Percentiles rank a stretch among this genome's conserved stretches.
Evolutionary conservation across 1,284 basidiomycete species (phyloP).

Genomic region (Inonotus obliquus): DNA sequence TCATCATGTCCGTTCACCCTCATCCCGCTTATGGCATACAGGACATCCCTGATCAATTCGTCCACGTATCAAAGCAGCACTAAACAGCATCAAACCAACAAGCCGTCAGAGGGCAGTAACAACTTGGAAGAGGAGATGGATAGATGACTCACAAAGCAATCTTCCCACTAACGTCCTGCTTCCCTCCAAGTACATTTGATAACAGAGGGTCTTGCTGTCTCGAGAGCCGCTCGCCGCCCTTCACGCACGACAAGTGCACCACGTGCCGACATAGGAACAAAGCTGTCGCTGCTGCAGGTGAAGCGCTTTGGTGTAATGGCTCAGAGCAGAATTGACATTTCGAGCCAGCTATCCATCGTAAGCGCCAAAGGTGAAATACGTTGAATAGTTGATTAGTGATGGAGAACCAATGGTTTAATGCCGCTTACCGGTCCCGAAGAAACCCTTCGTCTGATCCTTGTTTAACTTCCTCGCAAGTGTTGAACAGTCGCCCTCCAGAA

Average conservation of each 20-base stretch:
- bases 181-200: conserved; percentile 36
- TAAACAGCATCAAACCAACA: conserved; percentile 27
- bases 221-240: conserved; percentile 51
- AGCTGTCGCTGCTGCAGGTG: conserved; percentile 51
- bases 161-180: conserved; percentile 54
- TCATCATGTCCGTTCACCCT: conserved; percentile 39
- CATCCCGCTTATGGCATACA: conserved; percentile 59
- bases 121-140: neutral
- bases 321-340: conserved; percentile 64
- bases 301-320: conserved; percentile 47
- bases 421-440: conserved; percentile 63
- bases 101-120: too few relatives aligned
- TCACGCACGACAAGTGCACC: conserved; percentile 73
- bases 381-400: neutral
- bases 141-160: conserved; percentile 63
- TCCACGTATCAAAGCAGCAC: conserved; percentile 67
- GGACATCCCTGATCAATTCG: conserved; percentile 68
- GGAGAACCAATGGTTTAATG: neutral
- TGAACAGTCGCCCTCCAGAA: conserved; percentile 78
- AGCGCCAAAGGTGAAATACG: neutral
- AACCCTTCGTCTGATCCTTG: conserved; percentile 72
- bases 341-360: conserved; percentile 41
- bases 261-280: conserved; percentile 87
- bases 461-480: conserved; percentile 70
- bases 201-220: conserved; percentile 43